Evolutionary conservation across 345 rosid species (phyloP).

Genomic region (Punica granatum): DNA sequence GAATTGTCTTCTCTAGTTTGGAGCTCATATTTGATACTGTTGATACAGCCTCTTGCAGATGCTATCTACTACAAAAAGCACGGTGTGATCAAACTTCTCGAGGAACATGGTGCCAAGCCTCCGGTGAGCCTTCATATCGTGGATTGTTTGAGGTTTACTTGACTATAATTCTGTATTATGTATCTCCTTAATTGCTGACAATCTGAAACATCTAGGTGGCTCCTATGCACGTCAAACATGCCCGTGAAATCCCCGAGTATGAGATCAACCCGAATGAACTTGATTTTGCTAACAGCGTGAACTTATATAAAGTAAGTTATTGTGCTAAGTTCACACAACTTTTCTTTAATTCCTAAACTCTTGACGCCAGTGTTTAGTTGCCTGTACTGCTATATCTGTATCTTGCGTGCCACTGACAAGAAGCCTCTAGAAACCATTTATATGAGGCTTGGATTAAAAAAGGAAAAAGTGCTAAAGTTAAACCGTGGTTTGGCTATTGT

Average conservation of each 20-base stretch:
- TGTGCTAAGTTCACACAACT: background rate
- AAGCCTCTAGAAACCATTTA: background rate
- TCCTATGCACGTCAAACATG: slow-evolving; percentile 84
- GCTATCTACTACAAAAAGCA: slow-evolving; percentile 76
- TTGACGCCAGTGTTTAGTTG: background rate
- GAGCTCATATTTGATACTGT: slow-evolving; percentile 15
- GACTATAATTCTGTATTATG: background rate
- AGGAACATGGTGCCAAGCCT: slow-evolving; percentile 73
- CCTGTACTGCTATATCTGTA: background rate
- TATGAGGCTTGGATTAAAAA: too few species aligned
- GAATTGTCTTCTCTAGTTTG: background rate
- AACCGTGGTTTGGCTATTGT: too few species aligned
- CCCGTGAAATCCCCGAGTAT: slow-evolving; percentile 89
- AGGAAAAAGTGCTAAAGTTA: too few species aligned
- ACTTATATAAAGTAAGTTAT: slow-evolving; percentile 54
- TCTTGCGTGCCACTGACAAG: background rate
- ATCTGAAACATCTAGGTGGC: slow-evolving; percentile 42
- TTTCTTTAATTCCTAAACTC: too few species aligned
- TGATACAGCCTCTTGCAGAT: slow-evolving; percentile 81
- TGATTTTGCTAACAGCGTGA: slow-evolving; percentile 72
- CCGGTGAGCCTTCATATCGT: slow-evolving; percentile 37
- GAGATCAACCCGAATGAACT: slow-evolving; percentile 71
- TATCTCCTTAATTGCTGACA: background rate
- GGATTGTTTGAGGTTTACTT: background rate
- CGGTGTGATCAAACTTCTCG: slow-evolving; percentile 72